Evolutionary conservation across 352 stramenopile species (phyloP).

Genomic region (Bremia lactucae): DNA sequence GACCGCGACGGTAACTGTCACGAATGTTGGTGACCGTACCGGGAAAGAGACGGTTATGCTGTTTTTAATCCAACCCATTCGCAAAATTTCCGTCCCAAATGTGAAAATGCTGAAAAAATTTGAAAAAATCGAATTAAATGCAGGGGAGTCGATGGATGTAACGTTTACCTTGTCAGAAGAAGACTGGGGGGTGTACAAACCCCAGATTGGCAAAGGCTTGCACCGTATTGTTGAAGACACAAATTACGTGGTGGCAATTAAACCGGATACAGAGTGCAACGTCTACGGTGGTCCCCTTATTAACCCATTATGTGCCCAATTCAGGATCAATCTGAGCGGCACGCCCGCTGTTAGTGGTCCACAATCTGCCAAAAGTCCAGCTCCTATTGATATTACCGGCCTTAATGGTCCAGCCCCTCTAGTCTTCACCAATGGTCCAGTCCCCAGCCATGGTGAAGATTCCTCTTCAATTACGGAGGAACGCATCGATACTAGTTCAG

Average conservation of each 20-base stretch:
- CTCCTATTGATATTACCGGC: too few species aligned
- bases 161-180: conserved; percentile 27
- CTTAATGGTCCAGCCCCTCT: too few species aligned
- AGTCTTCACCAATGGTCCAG: too few species aligned
- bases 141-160: conserved; percentile 23
- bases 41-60: conserved; percentile 69
- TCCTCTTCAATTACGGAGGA: too few species aligned
- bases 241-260: conserved; percentile 48
- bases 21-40: conserved; percentile 38
- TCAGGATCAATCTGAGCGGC: too few species aligned
- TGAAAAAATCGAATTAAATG: conserved; percentile 46
- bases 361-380: too few species aligned
- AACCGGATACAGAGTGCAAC: conserved; percentile 54
- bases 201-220: conserved; percentile 47
- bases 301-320: too few species aligned
- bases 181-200: conserved; percentile 45
- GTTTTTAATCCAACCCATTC: conserved; percentile 57
- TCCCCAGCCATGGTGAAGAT: too few species aligned
- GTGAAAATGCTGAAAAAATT: conserved; percentile 74
- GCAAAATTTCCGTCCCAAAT: conserved; percentile 45
- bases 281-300: too few species aligned
- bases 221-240: conserved; percentile 35
- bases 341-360: too few species aligned
- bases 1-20: conserved; percentile 38
- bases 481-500: too few species aligned